These are phyloP conservation scores for Dianthus caryophyllus DNA, from an alignment of 148 eudicot species.

Conservation along the genomic window DNA sequence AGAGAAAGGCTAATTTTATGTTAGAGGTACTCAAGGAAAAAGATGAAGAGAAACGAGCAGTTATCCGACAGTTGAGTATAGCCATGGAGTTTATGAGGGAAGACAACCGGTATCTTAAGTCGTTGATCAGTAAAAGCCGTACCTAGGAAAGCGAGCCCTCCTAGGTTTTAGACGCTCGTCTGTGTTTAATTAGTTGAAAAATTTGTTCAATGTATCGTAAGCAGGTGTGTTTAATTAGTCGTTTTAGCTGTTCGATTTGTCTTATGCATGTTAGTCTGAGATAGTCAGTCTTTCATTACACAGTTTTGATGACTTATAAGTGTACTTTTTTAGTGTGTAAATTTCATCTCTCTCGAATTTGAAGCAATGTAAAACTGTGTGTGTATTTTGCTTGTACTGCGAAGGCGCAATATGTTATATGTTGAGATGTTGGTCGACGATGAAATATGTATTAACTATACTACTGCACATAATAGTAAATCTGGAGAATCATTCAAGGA, in stretches of 20 bases:
- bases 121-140: constrained; percentile 21
- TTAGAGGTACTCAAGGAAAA: constrained; percentile 40
- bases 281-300: too few species aligned
- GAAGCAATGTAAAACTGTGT: neutral
- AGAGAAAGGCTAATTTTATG: neutral
- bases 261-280: too few species aligned
- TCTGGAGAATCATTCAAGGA: too few species aligned
- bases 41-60: constrained; percentile 90
- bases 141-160: constrained; percentile 34
- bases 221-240: too few species aligned
- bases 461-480: too few species aligned
- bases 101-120: constrained; percentile 54
- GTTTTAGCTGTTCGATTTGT: too few species aligned
- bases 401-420: neutral
- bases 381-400: neutral
- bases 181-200: constrained; percentile 35
- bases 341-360: neutral
- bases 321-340: constrained; percentile 13
- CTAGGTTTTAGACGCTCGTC: constrained; percentile 30
- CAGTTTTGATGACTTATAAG: too few species aligned
- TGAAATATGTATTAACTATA: too few species aligned
- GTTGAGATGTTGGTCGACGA: too few species aligned
- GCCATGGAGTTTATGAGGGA: constrained; percentile 64
- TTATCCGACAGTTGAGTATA: constrained; percentile 69
- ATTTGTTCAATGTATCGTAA: constrained; percentile 31